Evolutionary conservation across 257 asterid species (phyloP), one percentile per base, ranked within the genome.

Genomic region (Handroanthus guayacan): DNA sequence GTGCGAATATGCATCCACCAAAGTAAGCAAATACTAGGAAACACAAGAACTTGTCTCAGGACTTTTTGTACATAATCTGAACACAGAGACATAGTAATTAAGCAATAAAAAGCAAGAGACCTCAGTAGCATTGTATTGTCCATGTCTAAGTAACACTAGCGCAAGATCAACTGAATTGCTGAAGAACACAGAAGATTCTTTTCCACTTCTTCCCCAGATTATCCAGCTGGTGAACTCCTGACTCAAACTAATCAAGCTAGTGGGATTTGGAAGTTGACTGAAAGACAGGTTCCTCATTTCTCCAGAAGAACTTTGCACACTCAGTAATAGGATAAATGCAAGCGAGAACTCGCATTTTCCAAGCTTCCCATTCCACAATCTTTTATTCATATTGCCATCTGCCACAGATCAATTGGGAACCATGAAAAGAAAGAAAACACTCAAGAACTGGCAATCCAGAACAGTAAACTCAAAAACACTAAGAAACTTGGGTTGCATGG

Each of bases 221-320:
- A 92, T 85, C 99, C 99, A 95, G 92, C 99, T 92, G 55, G 87
- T 77, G 76, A 95, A 89, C 82, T 90, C 97, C 75, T 82, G 84
- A 64, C 94, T 94, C 61, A 86, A 84, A 81, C 80, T 75, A 79
- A 85, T 81, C 76, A 93, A 83, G 83, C 82, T 79, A 79, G 74
- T 82, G 71, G 95, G 91, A 84, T 84, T 87, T 61, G 91, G 88
- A 68, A 89, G 86, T 41, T 71, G 78, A 70, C 81, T 75, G 73
- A 77, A 69, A 78, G 92, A 79, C 45, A 70, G 81, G 74, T 82
- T 78, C 77, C 78, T 79, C 75, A 69, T 79, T 77, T 83, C 88
- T 63, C 82, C 82, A 2, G 84, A 84, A 69, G 89, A 82, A 80
- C 85, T 79, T 77, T 62, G 93, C 85, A 87, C 87, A 68, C 84